Evolutionary conservation across 495 filamentous ascomycete genomes (phyloP).

Genomic region (Penicillium salamii): DNA sequence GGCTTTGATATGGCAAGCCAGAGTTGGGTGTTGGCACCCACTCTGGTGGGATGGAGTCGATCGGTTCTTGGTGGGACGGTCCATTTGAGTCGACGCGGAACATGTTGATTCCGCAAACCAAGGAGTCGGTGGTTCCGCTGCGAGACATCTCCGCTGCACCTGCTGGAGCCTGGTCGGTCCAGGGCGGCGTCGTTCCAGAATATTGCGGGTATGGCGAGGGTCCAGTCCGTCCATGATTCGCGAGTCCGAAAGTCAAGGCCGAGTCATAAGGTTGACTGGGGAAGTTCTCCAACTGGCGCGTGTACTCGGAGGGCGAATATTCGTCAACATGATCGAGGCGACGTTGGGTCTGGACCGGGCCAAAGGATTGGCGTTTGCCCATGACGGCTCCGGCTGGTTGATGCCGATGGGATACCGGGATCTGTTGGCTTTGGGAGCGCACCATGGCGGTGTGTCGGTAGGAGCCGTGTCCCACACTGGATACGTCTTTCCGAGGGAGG

Average conservation of each 20-base stretch:
- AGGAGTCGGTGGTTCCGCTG: slow-evolving; percentile 41
- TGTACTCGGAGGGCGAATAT: slow-evolving; percentile 43
- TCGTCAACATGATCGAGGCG: slow-evolving; percentile 40
- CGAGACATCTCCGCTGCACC: slow-evolving; percentile 44
- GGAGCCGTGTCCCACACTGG: slow-evolving; percentile 23
- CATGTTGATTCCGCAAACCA: slow-evolving; percentile 44
- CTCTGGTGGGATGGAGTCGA: slow-evolving; percentile 31
- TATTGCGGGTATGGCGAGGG: slow-evolving; percentile 11
- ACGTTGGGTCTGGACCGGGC: slow-evolving; percentile 26
- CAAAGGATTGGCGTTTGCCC: slow-evolving; percentile 36
- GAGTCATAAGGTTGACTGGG: slow-evolving; percentile 24
- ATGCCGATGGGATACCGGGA: slow-evolving; percentile 35
- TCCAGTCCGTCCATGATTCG: slow-evolving; percentile 30
- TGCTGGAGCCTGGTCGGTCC: slow-evolving; percentile 19
- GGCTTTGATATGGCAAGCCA: slow-evolving; percentile 22
- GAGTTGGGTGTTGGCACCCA: slow-evolving; percentile 36
- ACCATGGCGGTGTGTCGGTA: slow-evolving; percentile 40
- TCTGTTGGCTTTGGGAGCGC: slow-evolving; percentile 46
- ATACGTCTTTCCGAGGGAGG: slow-evolving; percentile 18
- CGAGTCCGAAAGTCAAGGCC: slow-evolving; percentile 28
- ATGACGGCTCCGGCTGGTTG: slow-evolving; percentile 21
- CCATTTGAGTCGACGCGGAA: slow-evolving; percentile 42
- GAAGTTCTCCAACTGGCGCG: slow-evolving; percentile 34
- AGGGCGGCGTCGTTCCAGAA: slow-evolving; percentile 18
- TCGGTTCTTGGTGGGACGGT: slow-evolving; percentile 24